These are phyloP conservation scores for Mycena filopes DNA, from an alignment of 768 basidiomycete species.

Conservation along the genomic window DNA sequence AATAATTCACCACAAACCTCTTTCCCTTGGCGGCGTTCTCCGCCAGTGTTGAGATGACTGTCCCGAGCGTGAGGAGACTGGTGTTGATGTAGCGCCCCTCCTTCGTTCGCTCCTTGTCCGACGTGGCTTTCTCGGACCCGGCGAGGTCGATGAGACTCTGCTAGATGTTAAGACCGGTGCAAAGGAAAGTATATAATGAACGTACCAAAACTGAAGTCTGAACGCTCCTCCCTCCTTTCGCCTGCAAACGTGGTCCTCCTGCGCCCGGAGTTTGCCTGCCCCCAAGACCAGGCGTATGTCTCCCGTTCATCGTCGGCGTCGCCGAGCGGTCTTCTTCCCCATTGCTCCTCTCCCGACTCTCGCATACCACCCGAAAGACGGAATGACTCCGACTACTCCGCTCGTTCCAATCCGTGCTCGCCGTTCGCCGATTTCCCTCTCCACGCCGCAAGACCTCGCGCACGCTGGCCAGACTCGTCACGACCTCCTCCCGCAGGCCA, in stretches of 20 bases:
- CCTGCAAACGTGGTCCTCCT: slow-evolving; percentile 72
- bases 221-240: slow-evolving; percentile 82
- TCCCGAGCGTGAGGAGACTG: slow-evolving; percentile 91
- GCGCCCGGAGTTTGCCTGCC: slow-evolving; percentile 44
- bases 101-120: slow-evolving; percentile 93
- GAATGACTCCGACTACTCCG: slow-evolving; percentile 94
- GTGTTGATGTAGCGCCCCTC: slow-evolving; percentile 99
- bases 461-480: slow-evolving; percentile 90
- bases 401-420: slow-evolving; percentile 99
- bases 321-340: slow-evolving; percentile 57
- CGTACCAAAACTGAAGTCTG: slow-evolving; percentile 79
- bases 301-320: slow-evolving; percentile 40
- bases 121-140: slow-evolving; percentile 95
- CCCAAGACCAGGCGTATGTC: slow-evolving; percentile 41
- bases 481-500: slow-evolving; percentile 90
- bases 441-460: slow-evolving; percentile 87
- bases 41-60: slow-evolving; percentile 90
- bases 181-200: slow-evolving; percentile 27
- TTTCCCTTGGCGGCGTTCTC: slow-evolving; percentile 87
- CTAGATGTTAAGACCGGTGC: slow-evolving; percentile 9
- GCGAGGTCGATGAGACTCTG: slow-evolving; percentile 96
- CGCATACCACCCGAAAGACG: slow-evolving; percentile 92
- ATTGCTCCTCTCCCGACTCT: slow-evolving; percentile 77
- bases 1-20: slow-evolving; percentile 51
- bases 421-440: slow-evolving; percentile 88